Percentiles rank a stretch among this genome's conserved stretches.
Conservation (phyloP, 495 filamentous ascomycete genomes). For the Thermochaetoides thermophila region DNA sequence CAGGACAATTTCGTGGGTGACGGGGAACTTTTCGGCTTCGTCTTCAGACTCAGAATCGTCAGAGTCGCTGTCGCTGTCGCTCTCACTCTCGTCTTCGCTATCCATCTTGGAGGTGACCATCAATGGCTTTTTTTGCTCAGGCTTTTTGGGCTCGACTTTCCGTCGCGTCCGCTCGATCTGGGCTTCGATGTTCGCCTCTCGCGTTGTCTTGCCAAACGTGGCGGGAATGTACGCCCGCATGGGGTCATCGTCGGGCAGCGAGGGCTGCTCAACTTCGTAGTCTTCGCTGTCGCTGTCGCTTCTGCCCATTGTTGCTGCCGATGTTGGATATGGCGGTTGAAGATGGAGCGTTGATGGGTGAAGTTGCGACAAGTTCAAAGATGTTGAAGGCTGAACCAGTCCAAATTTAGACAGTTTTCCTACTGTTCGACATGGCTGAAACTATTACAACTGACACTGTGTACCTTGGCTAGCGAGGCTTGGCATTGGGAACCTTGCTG, state of each 20-base stretch:
- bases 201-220: constrained; percentile 74
- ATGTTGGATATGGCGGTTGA: not conserved
- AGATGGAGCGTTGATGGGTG: too few species aligned
- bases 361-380: too few species aligned
- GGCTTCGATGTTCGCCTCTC: constrained; percentile 54
- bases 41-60: constrained; percentile 48
- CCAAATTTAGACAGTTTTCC: too few species aligned
- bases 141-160: constrained; percentile 16
- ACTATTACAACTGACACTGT: too few species aligned
- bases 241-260: constrained; percentile 48
- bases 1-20: constrained; percentile 82
- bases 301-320: constrained; percentile 25
- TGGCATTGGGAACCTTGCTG: constrained; percentile 1
- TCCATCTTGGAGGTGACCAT: too few species aligned
- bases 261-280: constrained; percentile 34
- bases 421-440: too few species aligned
- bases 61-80: constrained; percentile 34
- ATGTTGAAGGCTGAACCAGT: not conserved
- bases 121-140: constrained; percentile 19
- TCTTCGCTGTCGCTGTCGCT: constrained; percentile 55
- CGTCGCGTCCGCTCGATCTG: constrained; percentile 72
- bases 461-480: too few species aligned
- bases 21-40: constrained; percentile 80
- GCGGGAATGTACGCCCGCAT: constrained; percentile 70
- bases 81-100: constrained; percentile 23